Evolutionary conservation across 2,329 filamentous ascomycete species (phyloP), one percentile per base, ranked within the genome.

Genomic region (Neophaeococcomyces mojaviensis): DNA sequence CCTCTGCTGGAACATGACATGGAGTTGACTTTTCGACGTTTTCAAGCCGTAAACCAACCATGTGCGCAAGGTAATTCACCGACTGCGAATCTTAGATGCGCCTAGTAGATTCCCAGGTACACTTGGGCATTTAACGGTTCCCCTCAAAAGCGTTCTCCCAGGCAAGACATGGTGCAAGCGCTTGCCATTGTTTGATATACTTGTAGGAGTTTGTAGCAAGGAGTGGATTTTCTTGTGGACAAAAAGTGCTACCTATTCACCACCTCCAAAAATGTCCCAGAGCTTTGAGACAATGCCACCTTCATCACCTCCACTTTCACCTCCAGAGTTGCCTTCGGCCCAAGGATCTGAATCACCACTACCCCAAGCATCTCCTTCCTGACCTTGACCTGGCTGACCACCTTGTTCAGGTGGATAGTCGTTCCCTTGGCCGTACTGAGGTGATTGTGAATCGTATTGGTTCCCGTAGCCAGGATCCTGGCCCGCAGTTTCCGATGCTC

Each of bases 291-390:
- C 54, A 15, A 53, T 55, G 28, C 61, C 62, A 22, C 55, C 59
- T 44, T 57, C 62, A 24, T 58, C 61, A 16, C 55, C 37, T 30
- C 26, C 64, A 26, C 54, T 63, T 16, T 50, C 61, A 31, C 51
- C 50, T 16, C 46, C 54, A 45, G 56, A 56, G 44, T 53, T 59
- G 37, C 55, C 53, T 24, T 56, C 50, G 10, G 30, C 32, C 55
- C 59, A 61, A 8, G 59, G 60, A 46, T 64, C 58, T 28, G 56
- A 49, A 5, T 58, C 53, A 19, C 56, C 57, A 19, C 56, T 57
- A 5, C 65, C 63, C 58, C 62, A 63, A n/a, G 63, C 51, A 35
- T 64, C 62, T 45, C 60, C 57, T 35, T 49, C 48, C 34, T 59
- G 47, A 26, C 55, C 57, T 18, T 49, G 38, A 13, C 36, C 33